These are phyloP conservation scores for Psidium guajava DNA, from an alignment of 345 rosid genomes.

Conservation along the genomic window DNA sequence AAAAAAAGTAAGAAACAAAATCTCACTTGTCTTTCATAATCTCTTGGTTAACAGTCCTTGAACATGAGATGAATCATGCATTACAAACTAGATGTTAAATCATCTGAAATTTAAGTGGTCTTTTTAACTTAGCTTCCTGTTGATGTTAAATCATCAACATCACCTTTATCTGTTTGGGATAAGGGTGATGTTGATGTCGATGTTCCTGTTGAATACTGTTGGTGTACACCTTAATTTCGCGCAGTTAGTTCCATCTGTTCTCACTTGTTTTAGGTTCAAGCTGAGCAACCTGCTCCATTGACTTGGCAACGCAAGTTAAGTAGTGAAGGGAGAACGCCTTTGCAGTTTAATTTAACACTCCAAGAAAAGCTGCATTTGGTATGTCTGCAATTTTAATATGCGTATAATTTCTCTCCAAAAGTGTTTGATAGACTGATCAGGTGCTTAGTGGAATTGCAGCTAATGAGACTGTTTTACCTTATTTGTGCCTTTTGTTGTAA, in stretches of 20 bases:
- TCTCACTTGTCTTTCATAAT: not conserved
- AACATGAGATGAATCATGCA: not conserved
- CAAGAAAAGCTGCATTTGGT: conserved; percentile 62
- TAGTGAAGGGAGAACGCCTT: conserved; percentile 18
- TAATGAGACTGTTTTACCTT: not conserved
- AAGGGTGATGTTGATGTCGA: no score
- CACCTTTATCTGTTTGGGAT: no score
- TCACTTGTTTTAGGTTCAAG: conserved; percentile 29
- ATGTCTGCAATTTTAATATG: not conserved
- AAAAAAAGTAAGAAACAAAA: not conserved
- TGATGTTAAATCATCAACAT: no score
- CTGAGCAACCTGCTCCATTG: conserved; percentile 38
- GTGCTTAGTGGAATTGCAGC: not conserved
- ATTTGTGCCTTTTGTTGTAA: not conserved
- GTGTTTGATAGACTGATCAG: not conserved
- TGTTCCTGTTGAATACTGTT: no score
- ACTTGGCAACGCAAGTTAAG: conserved; percentile 61
- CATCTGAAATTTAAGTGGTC: not conserved
- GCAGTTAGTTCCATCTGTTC: not conserved
- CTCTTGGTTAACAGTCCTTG: not conserved
- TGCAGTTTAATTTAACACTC: conserved; percentile 27
- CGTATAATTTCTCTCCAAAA: not conserved
- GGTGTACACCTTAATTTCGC: no score
- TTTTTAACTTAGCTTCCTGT: not conserved
- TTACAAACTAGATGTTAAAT: not conserved